Evolutionary conservation across 805 yeast species (phyloP).

Genomic region (Candida broadrunensis): DNA sequence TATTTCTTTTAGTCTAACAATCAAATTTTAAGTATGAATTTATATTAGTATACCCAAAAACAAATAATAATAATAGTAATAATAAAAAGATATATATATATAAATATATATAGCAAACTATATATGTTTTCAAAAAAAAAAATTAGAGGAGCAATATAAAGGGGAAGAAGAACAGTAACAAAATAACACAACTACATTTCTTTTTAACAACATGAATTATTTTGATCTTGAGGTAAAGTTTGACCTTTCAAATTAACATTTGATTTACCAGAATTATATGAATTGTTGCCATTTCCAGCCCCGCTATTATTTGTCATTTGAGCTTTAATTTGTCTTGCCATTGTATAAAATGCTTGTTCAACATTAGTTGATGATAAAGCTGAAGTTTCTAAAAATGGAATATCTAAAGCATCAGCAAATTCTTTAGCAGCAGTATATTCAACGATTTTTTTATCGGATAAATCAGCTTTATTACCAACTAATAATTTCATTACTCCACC

Average conservation of each 20-base stretch:
- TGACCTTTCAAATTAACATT: slow-evolving; percentile 75
- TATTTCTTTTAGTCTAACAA: no score
- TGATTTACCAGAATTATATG: slow-evolving; percentile 50
- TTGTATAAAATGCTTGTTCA: slow-evolving; percentile 96
- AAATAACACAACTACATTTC: neutral
- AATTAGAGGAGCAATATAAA: no score
- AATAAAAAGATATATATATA: no score
- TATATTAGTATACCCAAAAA: no score
- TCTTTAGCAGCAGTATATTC: slow-evolving; percentile 96
- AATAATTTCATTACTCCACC: slow-evolving; percentile 94
- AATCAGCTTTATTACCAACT: slow-evolving; percentile 95
- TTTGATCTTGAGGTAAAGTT: slow-evolving; percentile 40
- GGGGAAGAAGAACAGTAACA: neutral
- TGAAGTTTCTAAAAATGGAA: slow-evolving; percentile 94
- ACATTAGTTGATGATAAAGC: slow-evolving; percentile 95
- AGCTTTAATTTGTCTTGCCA: slow-evolving; percentile 98
- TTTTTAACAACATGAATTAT: slow-evolving; percentile 37
- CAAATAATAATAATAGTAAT: no score
- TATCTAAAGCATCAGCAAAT: slow-evolving; percentile 91
- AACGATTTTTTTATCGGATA: slow-evolving; percentile 90
- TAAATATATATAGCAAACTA: no score
- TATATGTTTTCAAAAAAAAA: no score
- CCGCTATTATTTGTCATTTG: slow-evolving; percentile 68
- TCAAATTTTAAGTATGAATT: no score
- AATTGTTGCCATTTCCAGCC: slow-evolving; percentile 9